Conservation (phyloP, 805 yeast genomes). For the Spathaspora gorwiae region DNA sequence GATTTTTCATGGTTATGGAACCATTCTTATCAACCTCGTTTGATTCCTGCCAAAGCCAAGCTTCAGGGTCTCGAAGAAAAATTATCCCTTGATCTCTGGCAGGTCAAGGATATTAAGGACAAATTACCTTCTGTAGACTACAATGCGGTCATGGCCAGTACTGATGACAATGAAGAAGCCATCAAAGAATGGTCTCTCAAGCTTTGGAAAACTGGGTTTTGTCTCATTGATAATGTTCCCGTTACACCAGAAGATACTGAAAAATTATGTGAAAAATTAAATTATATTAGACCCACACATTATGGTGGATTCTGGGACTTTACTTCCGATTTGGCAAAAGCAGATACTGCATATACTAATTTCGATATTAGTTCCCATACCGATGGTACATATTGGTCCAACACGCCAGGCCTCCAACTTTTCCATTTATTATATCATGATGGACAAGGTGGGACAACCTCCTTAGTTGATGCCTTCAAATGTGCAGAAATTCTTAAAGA, state of each 20-base stretch:
- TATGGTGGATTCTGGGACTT: conserved; percentile 83
- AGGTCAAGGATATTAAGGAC: conserved; percentile 32
- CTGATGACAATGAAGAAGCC: conserved; percentile 35
- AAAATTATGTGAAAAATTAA: conserved; percentile 49
- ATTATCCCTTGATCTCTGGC: conserved; percentile 42
- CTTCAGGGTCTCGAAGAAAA: conserved; percentile 21
- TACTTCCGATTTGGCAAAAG: conserved; percentile 61
- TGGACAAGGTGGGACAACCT: conserved; percentile 64
- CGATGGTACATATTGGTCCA: conserved; percentile 73
- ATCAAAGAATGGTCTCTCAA: conserved; percentile 53
- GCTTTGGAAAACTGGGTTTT: conserved; percentile 55
- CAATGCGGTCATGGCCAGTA: conserved; percentile 38
- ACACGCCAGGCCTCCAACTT: conserved; percentile 66
- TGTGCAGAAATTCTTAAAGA: conserved; percentile 49
- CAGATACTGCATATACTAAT: conserved; percentile 70
- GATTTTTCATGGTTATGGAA: conserved; percentile 39
- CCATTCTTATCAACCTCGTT: conserved; percentile 51
- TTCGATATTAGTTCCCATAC: conserved; percentile 62
- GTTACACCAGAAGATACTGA: conserved; percentile 56
- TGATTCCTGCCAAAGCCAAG: conserved; percentile 28
- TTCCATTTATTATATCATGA: conserved; percentile 64
- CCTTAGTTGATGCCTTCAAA: conserved; percentile 62
- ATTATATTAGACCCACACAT: conserved; percentile 63
- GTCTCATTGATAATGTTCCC: conserved; percentile 58
- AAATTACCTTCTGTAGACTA: conserved; percentile 47